Conservation (phyloP, 1,139 yeast genomes). For the Candida labiduridarum region DNA sequence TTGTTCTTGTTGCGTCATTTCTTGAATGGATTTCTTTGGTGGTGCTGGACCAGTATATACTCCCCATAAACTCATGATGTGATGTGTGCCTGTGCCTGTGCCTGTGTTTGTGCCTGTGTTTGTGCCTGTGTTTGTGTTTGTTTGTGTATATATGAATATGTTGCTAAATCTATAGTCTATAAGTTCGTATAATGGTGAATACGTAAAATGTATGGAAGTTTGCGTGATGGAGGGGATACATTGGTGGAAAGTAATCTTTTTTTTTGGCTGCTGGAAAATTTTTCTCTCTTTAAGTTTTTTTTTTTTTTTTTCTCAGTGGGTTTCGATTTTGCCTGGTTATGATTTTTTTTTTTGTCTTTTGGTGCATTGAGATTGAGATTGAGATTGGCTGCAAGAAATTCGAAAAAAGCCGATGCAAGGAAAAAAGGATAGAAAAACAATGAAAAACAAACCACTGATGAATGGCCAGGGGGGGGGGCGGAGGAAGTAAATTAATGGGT, state of each 20-base stretch:
- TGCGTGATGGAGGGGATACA: no score
- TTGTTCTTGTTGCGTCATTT: constrained; percentile 90
- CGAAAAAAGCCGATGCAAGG: neutral
- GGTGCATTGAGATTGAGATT: neutral
- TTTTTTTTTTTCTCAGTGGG: neutral
- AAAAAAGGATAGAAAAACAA: neutral
- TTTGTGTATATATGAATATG: neutral
- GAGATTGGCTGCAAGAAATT: neutral
- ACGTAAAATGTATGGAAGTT: no score
- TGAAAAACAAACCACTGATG: neutral
- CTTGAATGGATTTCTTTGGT: constrained; percentile 50
- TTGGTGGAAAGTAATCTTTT: no score
- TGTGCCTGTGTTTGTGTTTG: no score
- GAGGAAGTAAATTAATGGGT: no score
- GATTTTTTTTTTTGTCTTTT: neutral
- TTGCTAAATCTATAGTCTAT: no score
- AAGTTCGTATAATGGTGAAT: no score
- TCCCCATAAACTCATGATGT: constrained; percentile 19
- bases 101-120: no score
- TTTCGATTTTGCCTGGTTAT: neutral
- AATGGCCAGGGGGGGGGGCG: no score
- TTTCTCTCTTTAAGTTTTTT: neutral
- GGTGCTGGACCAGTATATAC: constrained; percentile 25
- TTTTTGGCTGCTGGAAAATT: neutral
- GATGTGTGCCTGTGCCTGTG: neutral